These are phyloP conservation scores for Dalbergia cultrata DNA, from an alignment of 306 rosid species.

Conservation along the genomic window DNA sequence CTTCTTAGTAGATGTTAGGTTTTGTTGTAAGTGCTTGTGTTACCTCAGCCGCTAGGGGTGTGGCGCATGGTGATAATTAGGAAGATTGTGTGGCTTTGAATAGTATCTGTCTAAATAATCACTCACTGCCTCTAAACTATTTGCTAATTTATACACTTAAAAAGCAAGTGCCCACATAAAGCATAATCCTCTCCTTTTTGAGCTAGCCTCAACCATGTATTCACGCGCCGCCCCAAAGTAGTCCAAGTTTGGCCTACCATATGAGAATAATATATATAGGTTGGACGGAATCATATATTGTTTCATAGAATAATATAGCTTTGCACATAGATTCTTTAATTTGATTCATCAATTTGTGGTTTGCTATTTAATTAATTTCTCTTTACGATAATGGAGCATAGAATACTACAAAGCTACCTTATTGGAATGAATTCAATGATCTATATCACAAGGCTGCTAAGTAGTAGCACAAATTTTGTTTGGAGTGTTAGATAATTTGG, in stretches of 20 bases:
- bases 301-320: neutral
- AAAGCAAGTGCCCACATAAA: slow-evolving; percentile 49
- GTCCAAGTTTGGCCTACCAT: neutral
- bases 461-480: no score
- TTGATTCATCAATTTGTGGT: neutral
- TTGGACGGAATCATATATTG: neutral
- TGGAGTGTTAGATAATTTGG: no score
- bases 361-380: neutral
- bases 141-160: neutral
- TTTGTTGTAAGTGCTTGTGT: slow-evolving; percentile 30
- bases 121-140: slow-evolving; percentile 12
- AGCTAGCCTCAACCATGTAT: neutral
- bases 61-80: slow-evolving; percentile 43
- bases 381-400: neutral
- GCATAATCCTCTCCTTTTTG: slow-evolving; percentile 21
- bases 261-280: neutral
- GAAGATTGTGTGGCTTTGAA: slow-evolving; percentile 45
- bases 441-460: neutral
- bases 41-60: slow-evolving; percentile 25
- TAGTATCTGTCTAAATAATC: slow-evolving; percentile 37
- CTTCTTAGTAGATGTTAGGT: slow-evolving; percentile 13
- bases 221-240: neutral
- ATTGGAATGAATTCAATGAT: neutral
- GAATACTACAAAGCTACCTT: neutral
- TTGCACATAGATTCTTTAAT: neutral